These are phyloP conservation scores for Scedosporium minutisporum DNA, from an alignment of 2,329 filamentous ascomycete genomes.

Conservation along the genomic window DNA sequence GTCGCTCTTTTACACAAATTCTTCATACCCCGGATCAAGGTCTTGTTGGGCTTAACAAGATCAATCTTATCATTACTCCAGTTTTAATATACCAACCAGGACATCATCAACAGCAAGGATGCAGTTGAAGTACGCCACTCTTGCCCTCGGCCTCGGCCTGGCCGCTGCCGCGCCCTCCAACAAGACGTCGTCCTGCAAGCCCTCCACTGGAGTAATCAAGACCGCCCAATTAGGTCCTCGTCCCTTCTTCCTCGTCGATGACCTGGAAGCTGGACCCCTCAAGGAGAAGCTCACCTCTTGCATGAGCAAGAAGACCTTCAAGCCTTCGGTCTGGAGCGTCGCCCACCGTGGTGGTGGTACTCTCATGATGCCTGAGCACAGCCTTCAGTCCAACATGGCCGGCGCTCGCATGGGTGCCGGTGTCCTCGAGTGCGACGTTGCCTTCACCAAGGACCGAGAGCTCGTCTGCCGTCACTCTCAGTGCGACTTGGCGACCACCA, in stretches of 20 bases:
- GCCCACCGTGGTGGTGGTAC: conserved; percentile 54
- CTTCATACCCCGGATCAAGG: not conserved
- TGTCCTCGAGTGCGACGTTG: conserved; percentile 58
- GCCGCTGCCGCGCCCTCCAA: not conserved
- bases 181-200: not conserved
- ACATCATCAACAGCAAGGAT: not conserved
- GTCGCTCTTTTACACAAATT: not conserved
- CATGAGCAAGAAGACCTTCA: conserved; percentile 39
- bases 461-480: conserved; percentile 61
- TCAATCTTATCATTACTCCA: too few relatives aligned
- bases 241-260: conserved; percentile 53
- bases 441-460: conserved; percentile 54
- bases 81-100: not conserved
- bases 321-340: conserved; percentile 46
- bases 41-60: too few relatives aligned
- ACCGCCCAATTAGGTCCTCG: conserved; percentile 52
- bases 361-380: conserved; percentile 56
- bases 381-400: conserved; percentile 46
- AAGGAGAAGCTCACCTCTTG: conserved; percentile 52
- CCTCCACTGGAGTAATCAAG: conserved; percentile 20
- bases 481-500: conserved; percentile 60
- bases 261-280: conserved; percentile 50
- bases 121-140: not conserved
- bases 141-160: not conserved
- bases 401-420: conserved; percentile 60